Conservation (phyloP, 768 basidiomycete species). For the Rhodocollybia butyracea region DNA sequence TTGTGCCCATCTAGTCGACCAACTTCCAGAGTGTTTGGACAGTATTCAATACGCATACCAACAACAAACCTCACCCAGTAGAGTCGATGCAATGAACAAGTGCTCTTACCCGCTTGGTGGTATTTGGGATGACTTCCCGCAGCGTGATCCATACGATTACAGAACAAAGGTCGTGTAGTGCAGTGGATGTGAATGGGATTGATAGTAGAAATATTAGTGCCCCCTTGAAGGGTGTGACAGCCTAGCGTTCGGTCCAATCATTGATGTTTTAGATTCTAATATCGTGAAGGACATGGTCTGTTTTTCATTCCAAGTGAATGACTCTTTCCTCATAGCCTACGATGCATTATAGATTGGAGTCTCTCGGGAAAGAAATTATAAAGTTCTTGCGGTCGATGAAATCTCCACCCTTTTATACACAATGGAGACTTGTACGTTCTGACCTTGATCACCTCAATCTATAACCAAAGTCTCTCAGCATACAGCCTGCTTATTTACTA, state of each 20-base stretch:
- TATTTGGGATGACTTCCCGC: background rate
- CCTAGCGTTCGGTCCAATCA: background rate
- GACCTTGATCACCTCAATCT: background rate
- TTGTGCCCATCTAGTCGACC: background rate
- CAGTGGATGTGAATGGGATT: background rate
- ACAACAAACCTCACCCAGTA: background rate
- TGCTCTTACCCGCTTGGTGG: background rate
- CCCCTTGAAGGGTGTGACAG: background rate
- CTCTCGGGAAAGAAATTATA: background rate
- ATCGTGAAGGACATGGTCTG: background rate
- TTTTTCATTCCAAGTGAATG: background rate
- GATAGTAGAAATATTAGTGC: background rate
- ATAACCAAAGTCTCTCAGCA: too few species aligned
- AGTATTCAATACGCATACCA: background rate
- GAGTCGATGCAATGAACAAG: background rate
- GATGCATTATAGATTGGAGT: background rate
- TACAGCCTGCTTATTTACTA: background rate
- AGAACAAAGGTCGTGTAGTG: background rate
- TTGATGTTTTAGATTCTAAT: background rate
- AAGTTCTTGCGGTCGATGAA: background rate
- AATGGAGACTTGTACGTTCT: background rate
- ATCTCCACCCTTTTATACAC: background rate
- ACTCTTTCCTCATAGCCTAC: background rate
- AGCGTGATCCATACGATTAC: constrained; percentile 1
- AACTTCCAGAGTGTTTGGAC: background rate